These are phyloP conservation scores for Nothophytophthora sp. DNA, from an alignment of 352 stramenopile species.

Conservation along the genomic window DNA sequence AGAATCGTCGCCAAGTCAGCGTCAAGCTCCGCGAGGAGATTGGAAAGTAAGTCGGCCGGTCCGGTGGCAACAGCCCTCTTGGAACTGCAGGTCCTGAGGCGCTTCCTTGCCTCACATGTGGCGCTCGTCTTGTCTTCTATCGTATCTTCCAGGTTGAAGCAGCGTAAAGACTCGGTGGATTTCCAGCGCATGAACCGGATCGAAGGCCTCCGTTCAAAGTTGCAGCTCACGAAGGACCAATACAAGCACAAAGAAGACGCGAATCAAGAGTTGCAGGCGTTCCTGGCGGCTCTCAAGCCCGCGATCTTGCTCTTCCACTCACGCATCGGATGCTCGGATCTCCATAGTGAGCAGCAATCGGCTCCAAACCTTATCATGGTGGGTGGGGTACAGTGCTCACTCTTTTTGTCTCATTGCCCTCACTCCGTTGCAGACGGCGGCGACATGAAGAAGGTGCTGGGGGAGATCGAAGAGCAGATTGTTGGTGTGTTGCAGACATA, in stretches of 20 bases:
- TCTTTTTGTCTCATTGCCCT: not conserved
- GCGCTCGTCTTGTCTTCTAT: too few species aligned
- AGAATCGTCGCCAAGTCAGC: slow-evolving; percentile 69
- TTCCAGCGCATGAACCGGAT: slow-evolving; percentile 80
- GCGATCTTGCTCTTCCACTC: slow-evolving; percentile 62
- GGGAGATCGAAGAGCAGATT: slow-evolving; percentile 79
- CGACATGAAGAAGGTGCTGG: slow-evolving; percentile 74
- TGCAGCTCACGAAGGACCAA: slow-evolving; percentile 66
- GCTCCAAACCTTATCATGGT: not conserved
- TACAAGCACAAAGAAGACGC: slow-evolving; percentile 80
- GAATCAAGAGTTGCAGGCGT: slow-evolving; percentile 68
- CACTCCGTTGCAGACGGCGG: slow-evolving; percentile 40
- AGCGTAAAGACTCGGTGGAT: slow-evolving; percentile 79
- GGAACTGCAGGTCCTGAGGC: too few species aligned
- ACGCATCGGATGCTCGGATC: slow-evolving; percentile 69
- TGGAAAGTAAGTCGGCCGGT: slow-evolving; percentile 73
- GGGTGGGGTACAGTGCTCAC: too few species aligned
- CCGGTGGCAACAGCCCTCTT: too few species aligned
- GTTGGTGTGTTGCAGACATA: slow-evolving; percentile 67
- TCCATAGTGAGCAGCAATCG: slow-evolving; percentile 63
- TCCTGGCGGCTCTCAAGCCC: slow-evolving; percentile 65
- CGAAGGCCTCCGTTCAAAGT: slow-evolving; percentile 60
- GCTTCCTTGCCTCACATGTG: slow-evolving; percentile 2
- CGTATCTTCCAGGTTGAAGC: slow-evolving; percentile 72
- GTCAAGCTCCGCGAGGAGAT: slow-evolving; percentile 79